Evolutionary conservation across 352 stramenopile genomes (phyloP).

Genomic region (Globisporangium cystogenes): DNA sequence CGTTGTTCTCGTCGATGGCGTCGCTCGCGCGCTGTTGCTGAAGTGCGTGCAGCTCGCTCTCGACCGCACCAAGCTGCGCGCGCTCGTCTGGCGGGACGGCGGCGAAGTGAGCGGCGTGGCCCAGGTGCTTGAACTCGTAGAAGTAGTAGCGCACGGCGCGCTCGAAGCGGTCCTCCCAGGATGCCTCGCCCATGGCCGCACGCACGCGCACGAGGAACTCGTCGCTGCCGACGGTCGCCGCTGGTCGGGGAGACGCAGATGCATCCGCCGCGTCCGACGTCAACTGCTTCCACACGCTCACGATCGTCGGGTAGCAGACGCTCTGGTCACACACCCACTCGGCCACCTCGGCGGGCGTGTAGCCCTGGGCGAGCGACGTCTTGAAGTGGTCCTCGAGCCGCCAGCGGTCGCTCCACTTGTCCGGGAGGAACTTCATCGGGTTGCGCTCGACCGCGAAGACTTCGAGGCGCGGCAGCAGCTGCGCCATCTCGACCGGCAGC

Average conservation of each 20-base stretch:
- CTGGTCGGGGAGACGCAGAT: not conserved
- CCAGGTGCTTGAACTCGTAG: slow-evolving; percentile 70
- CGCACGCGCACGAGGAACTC: slow-evolving; percentile 40
- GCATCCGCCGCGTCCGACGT: not conserved
- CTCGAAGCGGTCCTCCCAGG: slow-evolving; percentile 49
- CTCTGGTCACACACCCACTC: slow-evolving; percentile 43
- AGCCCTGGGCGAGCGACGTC: slow-evolving; percentile 42
- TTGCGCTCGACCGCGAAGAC: slow-evolving; percentile 54
- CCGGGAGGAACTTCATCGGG: slow-evolving; percentile 40
- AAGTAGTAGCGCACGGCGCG: slow-evolving; percentile 55
- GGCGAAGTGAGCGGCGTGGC: slow-evolving; percentile 37
- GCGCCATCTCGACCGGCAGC: slow-evolving; percentile 50
- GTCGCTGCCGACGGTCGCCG: slow-evolving; percentile 18
- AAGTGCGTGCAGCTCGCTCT: slow-evolving; percentile 18
- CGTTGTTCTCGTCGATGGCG: slow-evolving; percentile 33
- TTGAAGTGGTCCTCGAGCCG: slow-evolving; percentile 45
- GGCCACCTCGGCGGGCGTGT: slow-evolving; percentile 39
- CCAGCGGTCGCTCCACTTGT: slow-evolving; percentile 65
- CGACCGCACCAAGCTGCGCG: slow-evolving; percentile 6
- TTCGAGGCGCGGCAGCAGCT: slow-evolving; percentile 43
- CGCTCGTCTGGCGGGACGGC: slow-evolving; percentile 13
- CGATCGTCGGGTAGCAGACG: slow-evolving; percentile 46
- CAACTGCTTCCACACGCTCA: slow-evolving; percentile 37
- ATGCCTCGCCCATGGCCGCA: slow-evolving; percentile 16
- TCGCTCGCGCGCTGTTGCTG: slow-evolving; percentile 23